These are phyloP conservation scores for Mortierella sp. DNA, from an alignment of 371 early-diverging fungal genomes.

Conservation along the genomic window DNA sequence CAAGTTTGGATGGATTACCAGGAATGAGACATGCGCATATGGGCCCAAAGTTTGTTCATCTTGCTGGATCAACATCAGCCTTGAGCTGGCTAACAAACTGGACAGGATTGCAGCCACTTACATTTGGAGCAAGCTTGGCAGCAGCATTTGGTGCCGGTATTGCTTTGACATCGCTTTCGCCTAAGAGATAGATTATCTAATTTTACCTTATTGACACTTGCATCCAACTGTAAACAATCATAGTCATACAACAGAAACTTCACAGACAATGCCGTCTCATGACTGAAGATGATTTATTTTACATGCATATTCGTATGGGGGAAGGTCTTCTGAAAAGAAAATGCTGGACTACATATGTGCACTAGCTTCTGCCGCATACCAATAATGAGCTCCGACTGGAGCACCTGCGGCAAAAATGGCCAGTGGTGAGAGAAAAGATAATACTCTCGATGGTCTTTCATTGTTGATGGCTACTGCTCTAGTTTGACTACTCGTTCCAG, in stretches of 20 bases:
- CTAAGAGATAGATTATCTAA: no score
- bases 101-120: background rate
- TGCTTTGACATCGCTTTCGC: no score
- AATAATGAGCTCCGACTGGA: conserved; percentile 16
- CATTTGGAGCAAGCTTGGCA: background rate
- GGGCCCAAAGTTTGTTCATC: background rate
- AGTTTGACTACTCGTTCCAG: background rate
- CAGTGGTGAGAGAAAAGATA: conserved; percentile 30
- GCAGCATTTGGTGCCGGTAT: background rate
- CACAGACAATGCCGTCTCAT: no score
- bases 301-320: no score
- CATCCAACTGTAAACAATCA: no score
- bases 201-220: no score
- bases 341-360: conserved; percentile 19
- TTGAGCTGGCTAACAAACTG: background rate
- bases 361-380: conserved; percentile 33
- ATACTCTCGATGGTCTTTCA: conserved; percentile 13
- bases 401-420: conserved; percentile 28
- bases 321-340: no score
- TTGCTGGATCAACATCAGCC: background rate
- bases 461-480: background rate
- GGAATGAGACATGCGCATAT: background rate
- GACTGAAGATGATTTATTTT: no score
- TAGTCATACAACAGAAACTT: no score
- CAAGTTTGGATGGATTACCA: conserved; percentile 41